Evolutionary conservation across 495 filamentous ascomycete species (phyloP).

Genomic region (Tuber magnatum): DNA sequence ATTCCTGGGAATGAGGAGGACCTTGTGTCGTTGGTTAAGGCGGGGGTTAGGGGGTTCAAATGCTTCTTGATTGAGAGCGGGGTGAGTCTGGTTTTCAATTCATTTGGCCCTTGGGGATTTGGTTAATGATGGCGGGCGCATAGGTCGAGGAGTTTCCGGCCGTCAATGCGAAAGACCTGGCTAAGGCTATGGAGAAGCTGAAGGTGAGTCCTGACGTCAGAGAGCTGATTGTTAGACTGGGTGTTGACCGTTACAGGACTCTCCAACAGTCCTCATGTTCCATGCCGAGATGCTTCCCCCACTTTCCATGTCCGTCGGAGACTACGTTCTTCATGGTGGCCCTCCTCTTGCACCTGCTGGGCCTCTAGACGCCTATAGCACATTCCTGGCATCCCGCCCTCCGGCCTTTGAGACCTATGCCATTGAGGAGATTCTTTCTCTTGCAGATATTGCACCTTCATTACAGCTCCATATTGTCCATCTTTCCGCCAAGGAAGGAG

Average conservation of each 20-base stretch:
- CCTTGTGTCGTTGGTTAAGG: slow-evolving; percentile 69
- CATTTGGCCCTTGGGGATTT: background rate
- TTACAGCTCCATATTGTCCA: slow-evolving; percentile 93
- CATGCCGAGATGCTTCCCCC: slow-evolving; percentile 97
- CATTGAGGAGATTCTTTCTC: slow-evolving; percentile 72
- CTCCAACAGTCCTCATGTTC: slow-evolving; percentile 88
- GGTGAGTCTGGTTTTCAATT: slow-evolving; percentile 50
- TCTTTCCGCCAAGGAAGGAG: slow-evolving; percentile 84
- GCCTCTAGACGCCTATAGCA: slow-evolving; percentile 71
- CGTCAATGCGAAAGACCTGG: slow-evolving; percentile 70
- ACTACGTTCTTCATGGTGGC: slow-evolving; percentile 63
- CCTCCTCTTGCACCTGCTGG: slow-evolving; percentile 69
- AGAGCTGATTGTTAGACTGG: background rate
- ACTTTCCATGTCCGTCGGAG: slow-evolving; percentile 70
- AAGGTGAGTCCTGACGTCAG: slow-evolving; percentile 46
- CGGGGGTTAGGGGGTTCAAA: slow-evolving; percentile 91
- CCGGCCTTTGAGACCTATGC: slow-evolving; percentile 87
- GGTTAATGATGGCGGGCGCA: slow-evolving; percentile 1
- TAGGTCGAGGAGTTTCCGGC: slow-evolving; percentile 94
- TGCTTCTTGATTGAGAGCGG: slow-evolving; percentile 96
- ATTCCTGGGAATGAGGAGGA: slow-evolving; percentile 82
- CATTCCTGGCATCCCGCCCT: slow-evolving; percentile 87
- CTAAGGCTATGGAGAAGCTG: slow-evolving; percentile 68
- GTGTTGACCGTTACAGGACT: background rate
- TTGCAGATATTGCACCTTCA: slow-evolving; percentile 71